A percentile compares a stretch with the other conserved stretches of the same genome.
phyloP scores from a whole-genome alignment of 1,284 basidiomycete genomes.

The Phellopilus nigrolimitatus region DNA sequence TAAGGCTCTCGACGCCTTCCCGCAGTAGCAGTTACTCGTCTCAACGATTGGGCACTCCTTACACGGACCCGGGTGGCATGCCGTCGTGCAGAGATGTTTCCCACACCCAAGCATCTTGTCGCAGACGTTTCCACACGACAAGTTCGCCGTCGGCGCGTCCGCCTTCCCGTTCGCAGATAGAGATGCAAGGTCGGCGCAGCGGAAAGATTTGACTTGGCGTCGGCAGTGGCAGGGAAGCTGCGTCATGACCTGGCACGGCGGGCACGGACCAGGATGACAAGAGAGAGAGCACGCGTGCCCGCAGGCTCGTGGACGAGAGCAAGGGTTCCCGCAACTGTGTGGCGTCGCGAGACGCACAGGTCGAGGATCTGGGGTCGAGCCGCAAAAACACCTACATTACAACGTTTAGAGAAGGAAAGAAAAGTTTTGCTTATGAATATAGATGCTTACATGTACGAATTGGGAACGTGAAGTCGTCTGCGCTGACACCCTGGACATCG shows the following conservation, averaged over 20 bases:
- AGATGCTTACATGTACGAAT: slow-evolving; percentile 58
- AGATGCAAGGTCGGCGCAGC: slow-evolving; percentile 52
- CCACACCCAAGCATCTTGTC: slow-evolving; percentile 56
- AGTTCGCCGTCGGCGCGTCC: slow-evolving; percentile 32
- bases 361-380: slow-evolving; percentile 65
- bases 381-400: slow-evolving; percentile 89
- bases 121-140: slow-evolving; percentile 70
- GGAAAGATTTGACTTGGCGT: slow-evolving; percentile 53
- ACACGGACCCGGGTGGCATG: slow-evolving; percentile 76
- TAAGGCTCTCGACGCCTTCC: slow-evolving; percentile 55
- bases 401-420: neutral
- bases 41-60: slow-evolving; percentile 55
- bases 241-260: slow-evolving; percentile 55
- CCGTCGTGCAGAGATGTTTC: slow-evolving; percentile 54
- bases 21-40: slow-evolving; percentile 70
- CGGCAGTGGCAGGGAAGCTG: slow-evolving; percentile 65
- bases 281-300: slow-evolving; percentile 66
- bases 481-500: slow-evolving; percentile 86
- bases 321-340: slow-evolving; percentile 81
- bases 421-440: slow-evolving; percentile 1
- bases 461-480: slow-evolving; percentile 59
- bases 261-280: slow-evolving; percentile 78
- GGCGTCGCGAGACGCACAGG: slow-evolving; percentile 68
- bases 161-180: slow-evolving; percentile 19
- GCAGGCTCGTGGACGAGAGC: slow-evolving; percentile 61